phyloP scores from a whole-genome alignment of 2,329 filamentous ascomycete genomes.

The Colletotrichum brevisporum region DNA sequence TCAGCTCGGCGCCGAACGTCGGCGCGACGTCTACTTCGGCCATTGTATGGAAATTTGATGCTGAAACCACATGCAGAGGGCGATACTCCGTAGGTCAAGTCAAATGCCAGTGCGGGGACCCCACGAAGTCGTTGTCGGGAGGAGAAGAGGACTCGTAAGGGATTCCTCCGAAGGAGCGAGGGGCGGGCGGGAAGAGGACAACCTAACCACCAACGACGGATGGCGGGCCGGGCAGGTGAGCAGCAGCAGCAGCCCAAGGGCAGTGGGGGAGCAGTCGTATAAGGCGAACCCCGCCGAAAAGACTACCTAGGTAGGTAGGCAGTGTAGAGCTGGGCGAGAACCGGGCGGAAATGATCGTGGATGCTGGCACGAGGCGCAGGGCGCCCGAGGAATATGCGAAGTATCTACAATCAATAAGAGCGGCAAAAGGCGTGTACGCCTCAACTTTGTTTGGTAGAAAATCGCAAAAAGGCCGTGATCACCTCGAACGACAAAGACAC shows the following conservation, averaged over 20 bases:
- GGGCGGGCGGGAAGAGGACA: conserved; percentile 27
- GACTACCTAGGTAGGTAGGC: conserved; percentile 4
- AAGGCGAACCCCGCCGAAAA: conserved; percentile 39
- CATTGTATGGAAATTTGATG: conserved; percentile 63
- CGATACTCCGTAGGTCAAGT: conserved; percentile 8
- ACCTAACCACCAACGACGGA: conserved; percentile 21
- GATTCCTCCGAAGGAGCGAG: conserved; percentile 35
- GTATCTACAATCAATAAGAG: conserved; percentile 17
- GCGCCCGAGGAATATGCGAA: conserved; percentile 25
- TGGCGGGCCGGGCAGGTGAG: conserved; percentile 37
- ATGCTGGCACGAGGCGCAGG: conserved; percentile 38
- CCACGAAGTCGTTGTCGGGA: conserved; percentile 12
- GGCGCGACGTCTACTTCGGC: conserved; percentile 86
- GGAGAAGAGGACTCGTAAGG: conserved; percentile 17
- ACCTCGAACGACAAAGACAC: conserved; percentile 14
- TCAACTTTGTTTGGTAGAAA: conserved; percentile 16
- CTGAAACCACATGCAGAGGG: conserved; percentile 32
- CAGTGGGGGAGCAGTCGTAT: conserved; percentile 33
- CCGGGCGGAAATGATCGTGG: conserved; percentile 24
- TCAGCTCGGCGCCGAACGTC: conserved; percentile 93
- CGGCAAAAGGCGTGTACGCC: conserved; percentile 10
- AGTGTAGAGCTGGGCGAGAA: conserved; percentile 28
- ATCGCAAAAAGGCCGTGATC: conserved; percentile 24
- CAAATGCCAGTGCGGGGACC: not conserved
- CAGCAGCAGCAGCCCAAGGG: conserved; percentile 3